Evolutionary conservation across 176 grass and related monocot genomes (phyloP).

Genomic region (Thinopyrum elongatum): DNA sequence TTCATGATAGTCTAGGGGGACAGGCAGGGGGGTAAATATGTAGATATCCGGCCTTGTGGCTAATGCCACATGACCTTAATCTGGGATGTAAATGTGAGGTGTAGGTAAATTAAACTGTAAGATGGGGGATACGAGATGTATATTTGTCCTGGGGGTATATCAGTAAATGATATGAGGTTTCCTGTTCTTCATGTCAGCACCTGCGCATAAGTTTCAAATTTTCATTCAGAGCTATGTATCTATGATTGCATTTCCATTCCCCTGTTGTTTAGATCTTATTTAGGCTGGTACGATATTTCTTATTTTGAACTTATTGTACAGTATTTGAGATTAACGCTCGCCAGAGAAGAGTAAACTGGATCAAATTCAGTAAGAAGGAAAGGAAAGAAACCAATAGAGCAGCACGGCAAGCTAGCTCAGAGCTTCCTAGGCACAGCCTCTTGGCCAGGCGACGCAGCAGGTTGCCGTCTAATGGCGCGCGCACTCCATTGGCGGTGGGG

Average conservation of each 20-base stretch:
- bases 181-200: background rate
- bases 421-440: no score
- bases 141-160: constrained; percentile 40
- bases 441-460: no score
- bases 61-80: constrained; percentile 15
- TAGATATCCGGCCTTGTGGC: constrained; percentile 18
- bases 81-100: constrained; percentile 48
- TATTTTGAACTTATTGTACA: background rate
- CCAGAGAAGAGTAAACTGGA: background rate
- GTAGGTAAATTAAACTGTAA: constrained; percentile 33
- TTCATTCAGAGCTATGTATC: background rate
- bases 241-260: background rate
- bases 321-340: background rate
- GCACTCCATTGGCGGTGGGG: no score
- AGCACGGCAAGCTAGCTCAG: no score
- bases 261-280: background rate
- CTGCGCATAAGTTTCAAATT: background rate
- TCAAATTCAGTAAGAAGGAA: background rate
- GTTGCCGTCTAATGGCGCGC: no score
- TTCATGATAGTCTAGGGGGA: constrained; percentile 38
- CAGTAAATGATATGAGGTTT: constrained; percentile 30
- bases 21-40: constrained; percentile 25
- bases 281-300: background rate
- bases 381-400: background rate
- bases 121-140: constrained; percentile 24